These are phyloP conservation scores for Ophiocordyceps australis DNA, from an alignment of 2,329 filamentous ascomycete genomes.

Conservation along the genomic window DNA sequence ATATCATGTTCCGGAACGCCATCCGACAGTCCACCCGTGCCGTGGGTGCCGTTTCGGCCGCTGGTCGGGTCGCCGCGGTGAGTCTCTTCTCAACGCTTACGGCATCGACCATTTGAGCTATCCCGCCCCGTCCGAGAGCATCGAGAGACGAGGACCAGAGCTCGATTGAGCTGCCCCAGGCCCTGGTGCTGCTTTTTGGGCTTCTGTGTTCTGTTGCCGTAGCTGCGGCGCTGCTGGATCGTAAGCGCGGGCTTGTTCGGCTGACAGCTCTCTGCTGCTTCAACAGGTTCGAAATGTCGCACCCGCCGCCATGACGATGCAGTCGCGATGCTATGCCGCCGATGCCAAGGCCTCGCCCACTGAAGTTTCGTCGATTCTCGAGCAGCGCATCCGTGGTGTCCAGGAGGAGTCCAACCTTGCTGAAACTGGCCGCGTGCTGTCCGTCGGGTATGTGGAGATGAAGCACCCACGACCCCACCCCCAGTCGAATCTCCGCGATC, in stretches of 20 bases:
- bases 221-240: conserved; percentile 5
- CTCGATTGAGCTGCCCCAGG: conserved; percentile 18
- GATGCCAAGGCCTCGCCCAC: conserved; percentile 92
- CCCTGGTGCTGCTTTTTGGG: no score
- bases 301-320: conserved; percentile 56
- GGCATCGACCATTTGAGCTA: conserved; percentile 25
- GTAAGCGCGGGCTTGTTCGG: no score
- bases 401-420: conserved; percentile 92
- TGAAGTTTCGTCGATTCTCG: conserved; percentile 97
- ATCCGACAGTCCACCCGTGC: conserved; percentile 92
- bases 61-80: conserved; percentile 86
- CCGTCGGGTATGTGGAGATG: conserved; percentile 70
- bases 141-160: conserved; percentile 10
- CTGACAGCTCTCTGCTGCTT: conserved; percentile 38
- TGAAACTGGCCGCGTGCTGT: conserved; percentile 97
- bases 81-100: conserved; percentile 35
- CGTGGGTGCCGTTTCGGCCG: conserved; percentile 83
- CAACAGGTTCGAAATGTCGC: conserved; percentile 69
- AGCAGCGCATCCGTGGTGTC: conserved; percentile 97
- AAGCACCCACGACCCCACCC: conserved; percentile 1
- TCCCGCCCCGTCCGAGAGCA: no score
- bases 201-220: background rate
- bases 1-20: conserved; percentile 92
- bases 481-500: no score
- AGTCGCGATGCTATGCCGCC: conserved; percentile 68